These are phyloP conservation scores for Chrysanthemum lavandulifolium DNA, from an alignment of 129 eudicot species.

Conservation along the genomic window DNA sequence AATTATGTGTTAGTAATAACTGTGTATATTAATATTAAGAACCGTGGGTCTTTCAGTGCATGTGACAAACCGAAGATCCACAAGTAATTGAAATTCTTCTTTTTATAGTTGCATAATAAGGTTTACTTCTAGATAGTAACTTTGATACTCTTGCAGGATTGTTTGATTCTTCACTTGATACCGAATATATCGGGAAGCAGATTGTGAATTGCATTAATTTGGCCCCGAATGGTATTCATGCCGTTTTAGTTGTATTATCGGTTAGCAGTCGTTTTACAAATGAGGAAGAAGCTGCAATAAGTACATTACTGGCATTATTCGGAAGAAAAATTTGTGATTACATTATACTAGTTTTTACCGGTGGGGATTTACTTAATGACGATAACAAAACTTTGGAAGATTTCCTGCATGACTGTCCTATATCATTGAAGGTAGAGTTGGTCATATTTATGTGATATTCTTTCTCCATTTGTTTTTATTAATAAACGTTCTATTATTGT, in stretches of 20 bases:
- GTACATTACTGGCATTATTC: slow-evolving; percentile 50
- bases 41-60: too few relatives aligned
- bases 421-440: slow-evolving; percentile 40
- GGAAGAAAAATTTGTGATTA: slow-evolving; percentile 59
- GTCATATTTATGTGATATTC: background rate
- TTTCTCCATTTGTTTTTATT: too few relatives aligned
- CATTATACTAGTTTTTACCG: slow-evolving; percentile 76
- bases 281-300: slow-evolving; percentile 54
- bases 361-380: slow-evolving; percentile 74
- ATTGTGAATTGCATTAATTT: slow-evolving; percentile 62
- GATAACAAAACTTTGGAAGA: slow-evolving; percentile 51
- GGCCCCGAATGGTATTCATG: slow-evolving; percentile 84
- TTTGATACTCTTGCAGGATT: slow-evolving; percentile 38
- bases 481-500: background rate
- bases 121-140: background rate
- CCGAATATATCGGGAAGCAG: slow-evolving; percentile 57
- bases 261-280: slow-evolving; percentile 52
- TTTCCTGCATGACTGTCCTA: slow-evolving; percentile 47
- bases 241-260: slow-evolving; percentile 62
- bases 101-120: background rate
- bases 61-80: too few relatives aligned
- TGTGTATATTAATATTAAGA: too few relatives aligned
- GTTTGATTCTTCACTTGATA: slow-evolving; percentile 51
- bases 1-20: too few relatives aligned
- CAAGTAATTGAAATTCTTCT: background rate